Conservation (phyloP, 1,284 basidiomycete genomes). For the Ceratobasidium sp. region DNA sequence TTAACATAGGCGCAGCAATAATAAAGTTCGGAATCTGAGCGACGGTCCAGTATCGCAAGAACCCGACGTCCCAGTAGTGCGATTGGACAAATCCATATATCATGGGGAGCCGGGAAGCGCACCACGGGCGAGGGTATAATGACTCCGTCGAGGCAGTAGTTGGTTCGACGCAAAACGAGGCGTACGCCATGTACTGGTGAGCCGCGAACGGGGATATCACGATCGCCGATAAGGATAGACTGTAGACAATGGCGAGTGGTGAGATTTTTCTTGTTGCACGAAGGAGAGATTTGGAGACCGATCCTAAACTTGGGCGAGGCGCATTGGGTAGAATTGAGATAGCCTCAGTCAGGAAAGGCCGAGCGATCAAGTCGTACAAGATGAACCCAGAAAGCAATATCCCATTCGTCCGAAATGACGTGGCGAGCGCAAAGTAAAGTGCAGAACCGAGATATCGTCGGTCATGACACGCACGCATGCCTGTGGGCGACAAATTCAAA, state of each 20-base stretch:
- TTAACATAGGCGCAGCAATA: constrained; percentile 77
- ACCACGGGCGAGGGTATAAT: constrained; percentile 70
- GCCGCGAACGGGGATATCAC: constrained; percentile 75
- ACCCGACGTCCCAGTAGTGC: constrained; percentile 90
- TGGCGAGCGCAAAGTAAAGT: constrained; percentile 74
- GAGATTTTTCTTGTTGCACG: constrained; percentile 29
- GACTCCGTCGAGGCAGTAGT: neutral
- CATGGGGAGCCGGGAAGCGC: constrained; percentile 69
- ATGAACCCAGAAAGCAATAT: constrained; percentile 83
- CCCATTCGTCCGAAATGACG: constrained; percentile 85
- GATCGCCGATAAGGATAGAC: constrained; percentile 62
- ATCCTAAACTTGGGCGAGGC: too few species aligned
- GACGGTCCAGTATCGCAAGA: constrained; percentile 88
- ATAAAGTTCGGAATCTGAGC: constrained; percentile 91
- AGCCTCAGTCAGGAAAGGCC: constrained; percentile 61
- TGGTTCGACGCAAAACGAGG: constrained; percentile 68
- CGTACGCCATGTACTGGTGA: constrained; percentile 78
- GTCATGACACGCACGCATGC: constrained; percentile 72
- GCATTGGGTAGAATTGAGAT: neutral
- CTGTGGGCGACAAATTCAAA: too few species aligned
- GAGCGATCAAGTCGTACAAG: constrained; percentile 74
- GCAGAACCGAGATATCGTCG: constrained; percentile 68
- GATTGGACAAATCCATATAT: constrained; percentile 89
- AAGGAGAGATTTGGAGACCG: too few species aligned
- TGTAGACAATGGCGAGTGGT: constrained; percentile 55